Evolutionary conservation across 495 filamentous ascomycete species (phyloP).

Genomic region (Penicillium macrosclerotiorum): DNA sequence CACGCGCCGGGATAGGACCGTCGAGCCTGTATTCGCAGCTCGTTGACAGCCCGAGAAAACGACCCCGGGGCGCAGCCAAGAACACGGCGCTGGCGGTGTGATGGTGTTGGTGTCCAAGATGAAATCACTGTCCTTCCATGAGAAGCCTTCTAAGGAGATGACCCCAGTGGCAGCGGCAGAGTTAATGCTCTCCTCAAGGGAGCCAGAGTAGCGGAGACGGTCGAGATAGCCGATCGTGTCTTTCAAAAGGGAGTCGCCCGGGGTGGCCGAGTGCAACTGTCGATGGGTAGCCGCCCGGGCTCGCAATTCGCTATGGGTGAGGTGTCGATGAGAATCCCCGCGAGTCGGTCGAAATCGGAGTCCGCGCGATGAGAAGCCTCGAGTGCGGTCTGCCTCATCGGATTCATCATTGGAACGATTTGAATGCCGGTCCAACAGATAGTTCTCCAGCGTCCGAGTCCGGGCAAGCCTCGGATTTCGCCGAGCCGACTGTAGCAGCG

Average conservation of each 20-base stretch:
- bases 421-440: conserved; percentile 41
- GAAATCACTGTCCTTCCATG: conserved; percentile 57
- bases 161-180: conserved; percentile 51
- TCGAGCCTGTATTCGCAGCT: conserved; percentile 32
- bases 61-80: conserved; percentile 64
- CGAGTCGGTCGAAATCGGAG: conserved; percentile 36
- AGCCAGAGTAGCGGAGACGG: conserved; percentile 53
- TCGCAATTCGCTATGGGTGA: conserved; percentile 45
- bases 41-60: conserved; percentile 64
- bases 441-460: conserved; percentile 45
- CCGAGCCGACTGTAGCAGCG: conserved; percentile 48
- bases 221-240: conserved; percentile 66
- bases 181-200: conserved; percentile 54
- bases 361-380: conserved; percentile 22
- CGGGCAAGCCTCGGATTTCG: conserved; percentile 47
- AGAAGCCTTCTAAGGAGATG: conserved; percentile 40
- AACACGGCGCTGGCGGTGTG: conserved; percentile 54
- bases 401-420: conserved; percentile 33
- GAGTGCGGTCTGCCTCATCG: conserved; percentile 31
- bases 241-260: conserved; percentile 47
- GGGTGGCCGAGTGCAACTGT: conserved; percentile 48
- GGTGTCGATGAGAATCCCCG: conserved; percentile 29
- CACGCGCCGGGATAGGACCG: conserved; percentile 29
- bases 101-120: conserved; percentile 57
- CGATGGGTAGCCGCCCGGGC: conserved; percentile 50